Base-by-base conservation (phyloP, 148 eudicot species). In the Heliamphora exappendiculata region DNA sequence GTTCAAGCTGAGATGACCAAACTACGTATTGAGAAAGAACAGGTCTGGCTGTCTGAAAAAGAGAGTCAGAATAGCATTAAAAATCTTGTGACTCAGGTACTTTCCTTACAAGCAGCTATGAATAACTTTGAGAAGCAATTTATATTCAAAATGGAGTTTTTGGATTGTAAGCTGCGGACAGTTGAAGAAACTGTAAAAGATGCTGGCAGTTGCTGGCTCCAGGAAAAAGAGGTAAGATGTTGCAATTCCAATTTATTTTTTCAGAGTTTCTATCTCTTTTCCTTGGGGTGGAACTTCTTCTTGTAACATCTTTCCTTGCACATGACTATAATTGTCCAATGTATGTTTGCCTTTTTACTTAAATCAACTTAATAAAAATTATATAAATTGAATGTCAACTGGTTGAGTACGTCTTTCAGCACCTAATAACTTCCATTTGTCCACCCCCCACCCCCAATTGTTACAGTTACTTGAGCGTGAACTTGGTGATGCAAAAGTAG, bases 381-480 rank as follows among this genome's bases (percentile, higher is more conserved):
- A 29, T 75, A 47, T 75, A 31, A 0, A 63, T 49, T 62, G 33
- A 75, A 31, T 62, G 16, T 14, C 13, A 17, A 64, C 14, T 1
- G 16, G 31, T 49, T 70, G n/a, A 28, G 31, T 24, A 4, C 19
- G 5, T 19, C 16, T 28, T 50, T 31, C n/a, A 22, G 55, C 37
- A 17, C 16, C 44, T 64, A 62, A 55, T 51, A 42, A 67, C 12
- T 55, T 12, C 7, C 16, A 4, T 78, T 5, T 9, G 14, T 54
- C 50, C n/a, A 50, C 54, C 36, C n/a, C 31, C 49, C 24, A 55
- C 31, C 29, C 59, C 65, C 66, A 7, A 31, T 70, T 71, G 57
- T 41, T 66, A 41, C 88, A 93, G 99, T 72, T 78, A 57, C 87
- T 87, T 76, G 91, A 93, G 78, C 77, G 51, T 81, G 93, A 93